A percentile compares a stretch with the other conserved stretches of the same genome.
Conservation (phyloP, 768 basidiomycete genomes). For the Boletus rufocinnamomeus region DNA sequence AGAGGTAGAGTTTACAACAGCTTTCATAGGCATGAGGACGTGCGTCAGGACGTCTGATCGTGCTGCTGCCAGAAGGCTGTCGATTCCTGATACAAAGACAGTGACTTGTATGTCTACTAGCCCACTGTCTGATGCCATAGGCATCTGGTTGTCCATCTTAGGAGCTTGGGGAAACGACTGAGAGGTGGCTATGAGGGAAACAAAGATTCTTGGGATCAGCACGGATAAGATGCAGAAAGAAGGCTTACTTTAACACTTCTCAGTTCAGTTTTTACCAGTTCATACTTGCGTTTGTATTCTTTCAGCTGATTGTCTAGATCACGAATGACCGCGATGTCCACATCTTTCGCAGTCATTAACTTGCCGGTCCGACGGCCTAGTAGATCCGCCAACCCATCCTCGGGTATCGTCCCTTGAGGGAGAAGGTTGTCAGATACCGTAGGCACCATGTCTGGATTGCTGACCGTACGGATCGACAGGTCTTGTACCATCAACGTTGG, state of each 20-base stretch:
- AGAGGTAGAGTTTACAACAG: constrained; percentile 86
- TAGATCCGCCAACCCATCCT: constrained; percentile 77
- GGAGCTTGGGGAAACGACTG: constrained; percentile 84
- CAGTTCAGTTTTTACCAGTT: constrained; percentile 92
- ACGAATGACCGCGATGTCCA: constrained; percentile 71
- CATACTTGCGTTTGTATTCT: constrained; percentile 94
- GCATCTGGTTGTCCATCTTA: constrained; percentile 84
- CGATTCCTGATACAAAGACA: constrained; percentile 88
- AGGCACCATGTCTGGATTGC: no score
- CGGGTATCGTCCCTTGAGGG: no score
- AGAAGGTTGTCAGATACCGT: no score
- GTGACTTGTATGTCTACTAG: constrained; percentile 90
- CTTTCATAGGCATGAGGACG: constrained; percentile 91
- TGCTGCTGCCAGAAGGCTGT: constrained; percentile 78
- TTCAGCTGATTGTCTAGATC: constrained; percentile 81
- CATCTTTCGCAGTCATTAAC: constrained; percentile 83
- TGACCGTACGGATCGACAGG: no score
- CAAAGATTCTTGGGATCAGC: constrained; percentile 1
- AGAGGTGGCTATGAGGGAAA: constrained; percentile 72
- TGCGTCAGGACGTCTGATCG: constrained; percentile 87
- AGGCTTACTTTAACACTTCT: constrained; percentile 80
- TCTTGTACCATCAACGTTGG: no score
- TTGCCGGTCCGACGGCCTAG: constrained; percentile 89
- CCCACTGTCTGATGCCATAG: constrained; percentile 83
- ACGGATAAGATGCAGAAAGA: background rate